phyloP scores from a whole-genome alignment of 441 rosid species.

The Croton setiger region DNA sequence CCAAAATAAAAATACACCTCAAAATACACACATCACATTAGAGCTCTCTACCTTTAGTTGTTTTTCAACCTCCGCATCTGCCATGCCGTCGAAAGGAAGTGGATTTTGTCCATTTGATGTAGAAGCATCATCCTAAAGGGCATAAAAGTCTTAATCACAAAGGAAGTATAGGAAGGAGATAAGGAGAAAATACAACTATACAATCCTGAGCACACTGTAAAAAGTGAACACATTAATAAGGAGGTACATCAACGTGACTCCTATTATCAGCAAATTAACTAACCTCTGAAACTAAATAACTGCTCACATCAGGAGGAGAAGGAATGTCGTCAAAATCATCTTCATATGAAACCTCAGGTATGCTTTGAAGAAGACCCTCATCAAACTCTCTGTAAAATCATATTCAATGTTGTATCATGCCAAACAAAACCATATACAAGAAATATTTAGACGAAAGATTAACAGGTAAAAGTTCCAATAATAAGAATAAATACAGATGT shows the following conservation, averaged over 20 bases:
- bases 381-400: slow-evolving; percentile 78
- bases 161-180: slow-evolving; percentile 2
- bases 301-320: slow-evolving; percentile 94
- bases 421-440: slow-evolving; percentile 14
- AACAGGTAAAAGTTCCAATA: slow-evolving; percentile 6
- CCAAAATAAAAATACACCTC: background rate
- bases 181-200: background rate
- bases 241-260: background rate
- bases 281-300: slow-evolving; percentile 87
- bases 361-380: slow-evolving; percentile 77
- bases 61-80: slow-evolving; percentile 84
- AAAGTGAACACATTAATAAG: background rate
- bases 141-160: slow-evolving; percentile 22
- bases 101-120: slow-evolving; percentile 68
- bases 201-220: background rate
- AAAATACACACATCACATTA: background rate
- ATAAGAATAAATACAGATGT: background rate
- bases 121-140: slow-evolving; percentile 67
- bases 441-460: slow-evolving; percentile 13
- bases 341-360: slow-evolving; percentile 75
- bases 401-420: slow-evolving; percentile 25
- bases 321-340: slow-evolving; percentile 63
- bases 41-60: slow-evolving; percentile 60
- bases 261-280: slow-evolving; percentile 25
- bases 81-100: slow-evolving; percentile 75